phyloP scores from a whole-genome alignment of 2,329 filamentous ascomycete genomes.

The Clonostachys byssicola region DNA sequence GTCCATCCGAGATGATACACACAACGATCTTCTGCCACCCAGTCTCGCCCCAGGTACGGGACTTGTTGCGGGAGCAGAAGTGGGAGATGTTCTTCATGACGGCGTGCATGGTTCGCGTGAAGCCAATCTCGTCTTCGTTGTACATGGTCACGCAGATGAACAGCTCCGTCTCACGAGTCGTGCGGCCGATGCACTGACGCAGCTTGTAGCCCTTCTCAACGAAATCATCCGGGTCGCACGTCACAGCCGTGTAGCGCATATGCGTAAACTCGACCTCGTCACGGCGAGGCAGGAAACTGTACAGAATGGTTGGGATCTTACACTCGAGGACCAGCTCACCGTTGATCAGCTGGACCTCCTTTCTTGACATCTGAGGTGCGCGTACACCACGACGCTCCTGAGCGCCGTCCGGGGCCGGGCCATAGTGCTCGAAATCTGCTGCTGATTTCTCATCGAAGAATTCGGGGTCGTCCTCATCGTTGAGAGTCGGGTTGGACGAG shows the following conservation, averaged over 20 bases:
- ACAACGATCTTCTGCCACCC: constrained; percentile 99
- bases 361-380: constrained; percentile 82
- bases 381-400: constrained; percentile 86
- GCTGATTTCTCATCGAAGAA: constrained; percentile 39
- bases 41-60: constrained; percentile 91
- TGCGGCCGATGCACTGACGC: constrained; percentile 83
- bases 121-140: constrained; percentile 95
- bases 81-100: constrained; percentile 98
- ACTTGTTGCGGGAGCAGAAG: constrained; percentile 89
- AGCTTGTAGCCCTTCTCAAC: constrained; percentile 85
- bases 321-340: constrained; percentile 96
- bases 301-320: constrained; percentile 97
- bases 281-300: constrained; percentile 90
- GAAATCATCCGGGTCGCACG: constrained; percentile 94
- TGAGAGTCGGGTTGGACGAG: constrained; percentile 46
- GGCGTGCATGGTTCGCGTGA: constrained; percentile 96
- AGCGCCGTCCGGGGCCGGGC: constrained; percentile 78
- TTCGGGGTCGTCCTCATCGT: constrained; percentile 29
- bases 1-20: constrained; percentile 91
- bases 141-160: constrained; percentile 99
- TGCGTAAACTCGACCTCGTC: constrained; percentile 97
- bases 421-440: constrained; percentile 65
- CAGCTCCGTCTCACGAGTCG: constrained; percentile 84
- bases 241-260: constrained; percentile 98
- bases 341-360: constrained; percentile 94